A percentile compares a stretch with the other conserved stretches of the same genome.
Conservation (phyloP, 2,329 filamentous ascomycete genomes). For the Orbilia oligospora region DNA sequence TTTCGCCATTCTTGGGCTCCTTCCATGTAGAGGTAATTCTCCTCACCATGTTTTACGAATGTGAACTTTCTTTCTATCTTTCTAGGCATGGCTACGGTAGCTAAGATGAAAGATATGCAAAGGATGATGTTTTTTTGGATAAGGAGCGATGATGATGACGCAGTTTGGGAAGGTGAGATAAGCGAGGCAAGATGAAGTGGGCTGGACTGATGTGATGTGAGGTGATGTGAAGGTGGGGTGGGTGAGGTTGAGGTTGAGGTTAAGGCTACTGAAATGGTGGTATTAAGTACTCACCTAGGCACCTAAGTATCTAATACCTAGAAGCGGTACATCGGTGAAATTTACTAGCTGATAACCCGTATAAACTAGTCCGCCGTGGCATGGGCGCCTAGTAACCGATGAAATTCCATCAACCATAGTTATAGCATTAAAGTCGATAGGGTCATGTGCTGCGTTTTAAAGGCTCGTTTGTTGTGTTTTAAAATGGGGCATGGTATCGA, state of each 20-base stretch:
- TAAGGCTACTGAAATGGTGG: not conserved
- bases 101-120: not conserved
- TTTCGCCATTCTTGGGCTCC: slow-evolving; percentile 35
- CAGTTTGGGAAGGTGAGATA: no score
- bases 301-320: no score
- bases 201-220: no score
- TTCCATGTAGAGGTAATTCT: slow-evolving; percentile 18
- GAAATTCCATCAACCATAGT: not conserved
- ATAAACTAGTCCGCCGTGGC: not conserved
- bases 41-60: not conserved
- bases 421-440: not conserved
- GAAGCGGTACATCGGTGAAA: not conserved
- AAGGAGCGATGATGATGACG: not conserved
- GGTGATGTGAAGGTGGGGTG: no score
- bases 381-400: not conserved
- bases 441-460: not conserved
- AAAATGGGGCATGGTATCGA: not conserved
- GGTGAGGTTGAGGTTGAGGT: not conserved
- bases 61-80: not conserved
- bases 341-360: not conserved
- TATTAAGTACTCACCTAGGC: not conserved
- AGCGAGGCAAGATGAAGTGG: no score
- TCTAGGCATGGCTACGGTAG: not conserved
- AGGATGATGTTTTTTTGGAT: not conserved
- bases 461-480: not conserved